A percentile compares a stretch with the other conserved stretches of the same genome.
Evolutionary conservation across 495 filamentous ascomycete species (phyloP).

Genomic region (Lindgomyces ingoldianus): DNA sequence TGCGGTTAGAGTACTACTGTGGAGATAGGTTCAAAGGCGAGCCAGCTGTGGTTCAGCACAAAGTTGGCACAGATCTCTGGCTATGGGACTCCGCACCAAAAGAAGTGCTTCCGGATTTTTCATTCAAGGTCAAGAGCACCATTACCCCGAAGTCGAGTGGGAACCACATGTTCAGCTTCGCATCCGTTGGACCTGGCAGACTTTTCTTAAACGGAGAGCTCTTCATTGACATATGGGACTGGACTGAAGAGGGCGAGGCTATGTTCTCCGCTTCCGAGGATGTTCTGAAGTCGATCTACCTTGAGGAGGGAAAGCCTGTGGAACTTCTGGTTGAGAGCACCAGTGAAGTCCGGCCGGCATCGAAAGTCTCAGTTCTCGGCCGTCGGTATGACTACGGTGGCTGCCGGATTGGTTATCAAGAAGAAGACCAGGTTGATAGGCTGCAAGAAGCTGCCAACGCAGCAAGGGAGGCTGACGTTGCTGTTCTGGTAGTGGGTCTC

Average conservation of each 20-base stretch:
- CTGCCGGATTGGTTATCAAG: constrained; percentile 73
- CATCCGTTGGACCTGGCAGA: constrained; percentile 38
- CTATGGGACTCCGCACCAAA: constrained; percentile 69
- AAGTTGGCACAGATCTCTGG: constrained; percentile 64
- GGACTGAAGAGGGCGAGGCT: constrained; percentile 62
- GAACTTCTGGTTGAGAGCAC: constrained; percentile 54
- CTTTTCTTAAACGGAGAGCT: constrained; percentile 45
- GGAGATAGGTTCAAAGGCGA: constrained; percentile 62
- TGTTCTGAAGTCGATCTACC: constrained; percentile 53
- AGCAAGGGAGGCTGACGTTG: constrained; percentile 68
- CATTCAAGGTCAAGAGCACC: constrained; percentile 58
- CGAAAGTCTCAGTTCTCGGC: constrained; percentile 60
- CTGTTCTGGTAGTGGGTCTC: constrained; percentile 76
- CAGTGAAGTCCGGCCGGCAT: constrained; percentile 62
- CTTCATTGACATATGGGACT: constrained; percentile 74
- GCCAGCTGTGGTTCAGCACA: constrained; percentile 55
- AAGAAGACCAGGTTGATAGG: constrained; percentile 65
- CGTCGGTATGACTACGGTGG: constrained; percentile 66
- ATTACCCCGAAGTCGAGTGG: constrained; percentile 47
- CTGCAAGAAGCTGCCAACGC: constrained; percentile 63
- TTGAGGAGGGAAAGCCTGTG: constrained; percentile 63
- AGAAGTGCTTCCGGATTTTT: constrained; percentile 61
- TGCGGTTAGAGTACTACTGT: constrained; percentile 63
- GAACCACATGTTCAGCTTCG: constrained; percentile 39
- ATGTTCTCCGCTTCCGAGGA: constrained; percentile 68